phyloP scores from a whole-genome alignment of 495 filamentous ascomycete species.

The Chaetomium fimeti region DNA sequence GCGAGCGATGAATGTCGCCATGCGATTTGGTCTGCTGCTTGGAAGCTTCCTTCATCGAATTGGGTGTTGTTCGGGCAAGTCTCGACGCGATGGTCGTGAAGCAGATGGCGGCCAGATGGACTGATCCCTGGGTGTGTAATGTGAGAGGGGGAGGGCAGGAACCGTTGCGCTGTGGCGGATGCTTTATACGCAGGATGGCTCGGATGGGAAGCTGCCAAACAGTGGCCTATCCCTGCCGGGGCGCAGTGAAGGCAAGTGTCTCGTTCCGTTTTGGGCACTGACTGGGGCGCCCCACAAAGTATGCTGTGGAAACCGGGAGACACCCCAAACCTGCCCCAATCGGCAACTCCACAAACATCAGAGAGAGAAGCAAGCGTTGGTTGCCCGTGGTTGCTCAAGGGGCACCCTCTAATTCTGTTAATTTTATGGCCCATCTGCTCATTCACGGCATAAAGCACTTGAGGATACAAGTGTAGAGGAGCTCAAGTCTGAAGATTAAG shows the following conservation, averaged over 20 bases:
- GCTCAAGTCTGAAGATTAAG: too few species aligned
- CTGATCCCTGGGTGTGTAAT: not conserved
- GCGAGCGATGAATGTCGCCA: constrained; percentile 20
- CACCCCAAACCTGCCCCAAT: not conserved
- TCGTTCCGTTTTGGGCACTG: constrained; percentile 12
- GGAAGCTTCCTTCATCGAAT: constrained; percentile 29
- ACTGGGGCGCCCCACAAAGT: not conserved
- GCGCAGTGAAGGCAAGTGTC: not conserved
- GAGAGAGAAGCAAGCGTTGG: too few species aligned
- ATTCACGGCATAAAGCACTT: too few species aligned
- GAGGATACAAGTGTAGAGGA: too few species aligned
- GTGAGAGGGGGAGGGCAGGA: not conserved
- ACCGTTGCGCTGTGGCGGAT: not conserved
- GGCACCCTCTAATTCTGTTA: too few species aligned
- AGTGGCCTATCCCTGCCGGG: not conserved
- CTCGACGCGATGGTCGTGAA: constrained; percentile 13
- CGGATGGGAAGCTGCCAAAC: not conserved
- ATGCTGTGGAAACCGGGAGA: not conserved
- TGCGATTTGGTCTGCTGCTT: constrained; percentile 13
- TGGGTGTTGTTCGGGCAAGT: not conserved
- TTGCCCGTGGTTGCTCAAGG: too few species aligned
- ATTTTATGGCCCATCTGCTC: too few species aligned
- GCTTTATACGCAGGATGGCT: not conserved
- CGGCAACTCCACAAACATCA: not conserved
- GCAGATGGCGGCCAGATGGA: not conserved